A percentile compares a stretch with the other conserved stretches of the same genome.
These are phyloP conservation scores for Neurospora sp. DNA, from an alignment of 495 filamentous ascomycete genomes.

Conservation along the genomic window DNA sequence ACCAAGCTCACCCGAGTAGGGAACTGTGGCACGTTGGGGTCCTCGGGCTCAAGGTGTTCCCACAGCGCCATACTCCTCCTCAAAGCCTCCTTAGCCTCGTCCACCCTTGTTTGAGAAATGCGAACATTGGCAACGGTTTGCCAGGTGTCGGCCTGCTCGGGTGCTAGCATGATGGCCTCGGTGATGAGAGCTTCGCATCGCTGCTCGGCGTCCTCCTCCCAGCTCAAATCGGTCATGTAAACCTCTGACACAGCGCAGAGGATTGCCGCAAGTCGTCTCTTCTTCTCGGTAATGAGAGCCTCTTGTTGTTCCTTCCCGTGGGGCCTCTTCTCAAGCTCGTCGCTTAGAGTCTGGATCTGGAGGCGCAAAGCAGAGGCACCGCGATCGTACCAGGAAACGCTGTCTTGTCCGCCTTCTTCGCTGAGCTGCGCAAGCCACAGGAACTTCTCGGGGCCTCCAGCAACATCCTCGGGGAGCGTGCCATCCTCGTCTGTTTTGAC, in stretches of 20 bases:
- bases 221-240: conserved; percentile 95
- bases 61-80: conserved; percentile 66
- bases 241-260: conserved; percentile 87
- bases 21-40: conserved; percentile 63
- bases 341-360: conserved; percentile 47
- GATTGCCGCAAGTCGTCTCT: conserved; percentile 67
- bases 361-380: conserved; percentile 59
- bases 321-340: conserved; percentile 18
- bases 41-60: conserved; percentile 61
- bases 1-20: conserved; percentile 73
- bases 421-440: conserved; percentile 90
- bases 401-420: conserved; percentile 74
- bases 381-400: conserved; percentile 79
- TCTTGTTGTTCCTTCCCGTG: conserved; percentile 32
- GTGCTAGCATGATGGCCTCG: conserved; percentile 70
- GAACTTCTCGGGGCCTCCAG: conserved; percentile 88
- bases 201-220: conserved; percentile 79
- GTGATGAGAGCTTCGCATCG: conserved; percentile 77
- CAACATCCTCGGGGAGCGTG: conserved; percentile 44
- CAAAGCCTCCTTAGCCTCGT: conserved; percentile 73
- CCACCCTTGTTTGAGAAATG: conserved; percentile 69
- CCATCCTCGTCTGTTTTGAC: conserved; percentile 67
- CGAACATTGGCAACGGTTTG: conserved; percentile 90
- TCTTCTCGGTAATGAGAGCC: conserved; percentile 51
- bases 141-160: conserved; percentile 68